Base-by-base conservation (phyloP, 2,329 filamentous ascomycete genomes). In the Diaporthe sp. region DNA sequence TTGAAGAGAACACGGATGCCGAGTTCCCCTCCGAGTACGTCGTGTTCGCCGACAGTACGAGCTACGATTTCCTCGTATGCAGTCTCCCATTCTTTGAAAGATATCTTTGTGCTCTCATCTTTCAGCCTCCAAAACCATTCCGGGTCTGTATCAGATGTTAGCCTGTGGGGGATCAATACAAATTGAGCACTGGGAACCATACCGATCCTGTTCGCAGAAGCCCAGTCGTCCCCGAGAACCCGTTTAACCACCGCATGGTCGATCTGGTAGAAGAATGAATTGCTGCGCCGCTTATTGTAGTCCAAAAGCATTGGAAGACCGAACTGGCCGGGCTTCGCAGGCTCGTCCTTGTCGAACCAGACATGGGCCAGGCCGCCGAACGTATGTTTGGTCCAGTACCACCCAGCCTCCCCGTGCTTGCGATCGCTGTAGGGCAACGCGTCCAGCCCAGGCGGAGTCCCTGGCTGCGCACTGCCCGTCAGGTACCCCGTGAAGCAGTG, bases 401-500 rank as follows among this genome's bases (percentile, higher is more conserved):
- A 68, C 3, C 62, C 62, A 0, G 44, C 62, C 4, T 68, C 62
- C 2, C 31, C 62, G 19, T 37, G 44, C 5, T 53, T 6, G 22
- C 2, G 2, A 13, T 68, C 44, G 12, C 28, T 68, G 62, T 68
- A 68, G 6, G 62, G 62, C 13, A 31, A 28, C 3, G 62, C 62
- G 22, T 51, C 51, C 31, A 68, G 31, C 19, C 4, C 62, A 0
- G 62, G 31, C 2, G 62, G 62, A 22, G 62, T 68, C 6, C 31
- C 62, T 9, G 62, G 62, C 22, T 39, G 19, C 1, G 62, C 8
- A 8, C 28, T 15, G 31, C 62, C 62, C 22, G 62, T 68, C 9
- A 68, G 62, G 31, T 39, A 68, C 12, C 62, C 62, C 10, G 62
- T 68, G 62, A 68, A 68, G 62, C 62, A 68, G 62, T 68, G 62